Base-by-base conservation (phyloP, 495 filamentous ascomycete genomes). In the Cenococcum geophilum region DNA sequence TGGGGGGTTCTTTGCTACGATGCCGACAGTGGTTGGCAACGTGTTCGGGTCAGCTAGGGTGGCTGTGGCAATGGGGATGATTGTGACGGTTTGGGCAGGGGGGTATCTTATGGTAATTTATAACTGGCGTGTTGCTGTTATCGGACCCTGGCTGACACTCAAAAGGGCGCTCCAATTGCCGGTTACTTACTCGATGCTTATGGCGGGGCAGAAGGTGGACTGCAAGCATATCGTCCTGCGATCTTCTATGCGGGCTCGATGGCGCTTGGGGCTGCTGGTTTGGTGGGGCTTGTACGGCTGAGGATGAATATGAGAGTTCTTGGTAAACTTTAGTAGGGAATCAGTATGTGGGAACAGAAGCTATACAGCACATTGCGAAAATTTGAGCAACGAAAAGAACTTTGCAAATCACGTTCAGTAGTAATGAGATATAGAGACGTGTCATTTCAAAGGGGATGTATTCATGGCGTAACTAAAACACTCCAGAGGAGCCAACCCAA, bases 1-100 rank as follows among this genome's bases (percentile, higher is more conserved):
- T 61, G 81, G 80, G 0, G 79, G 73, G 0, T 83, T 83, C 70
- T 83, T 83, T 62, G 78, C 77, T 5, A 80, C 78, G 0, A 82
- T 83, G 73, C 81, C 82, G 5, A 85, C 83, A 8, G 81, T 80
- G 9, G 78, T 85, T 1, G 79, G 79, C 1, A 80, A 76, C 68
- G 73, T 82, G 5, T 81, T 83, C 69, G 79, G 80, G 0, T 77
- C 75, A 4, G 74, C 75, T 0, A 68, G 78, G 5, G 79, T 81
- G 56, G 73, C 77, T 35, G 77, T 83, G 32, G 81, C 77, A 0
- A 80, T 85, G 78, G 80, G 80, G 0, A 84, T 85, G 81, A 74
- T 80, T 57, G 77, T 83, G 2, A 83, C 78, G 11, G 78, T 82
- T 1, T 85, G 81, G 81, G 73, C 75, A 51, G 82, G 80, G 5